phyloP scores from a whole-genome alignment of 306 rosid genomes.

The Vigna nakashimae region DNA sequence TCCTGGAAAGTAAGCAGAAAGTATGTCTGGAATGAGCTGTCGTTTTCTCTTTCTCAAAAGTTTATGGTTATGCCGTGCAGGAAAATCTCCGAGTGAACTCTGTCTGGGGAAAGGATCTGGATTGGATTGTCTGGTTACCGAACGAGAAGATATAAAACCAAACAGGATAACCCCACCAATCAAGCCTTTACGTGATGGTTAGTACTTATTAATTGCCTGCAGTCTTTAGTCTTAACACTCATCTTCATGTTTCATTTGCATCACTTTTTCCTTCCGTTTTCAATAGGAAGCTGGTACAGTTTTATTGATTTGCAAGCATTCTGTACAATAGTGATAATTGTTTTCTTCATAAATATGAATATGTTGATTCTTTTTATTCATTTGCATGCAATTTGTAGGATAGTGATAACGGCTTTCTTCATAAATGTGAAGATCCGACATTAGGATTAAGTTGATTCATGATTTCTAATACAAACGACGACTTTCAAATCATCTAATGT shows the following conservation, averaged over 20 bases:
- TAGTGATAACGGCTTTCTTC: constrained; percentile 16
- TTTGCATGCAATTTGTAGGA: constrained; percentile 4
- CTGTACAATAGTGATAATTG: too few relatives aligned
- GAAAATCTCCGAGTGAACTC: constrained; percentile 42
- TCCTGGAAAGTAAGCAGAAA: constrained; percentile 5
- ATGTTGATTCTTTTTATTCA: background rate
- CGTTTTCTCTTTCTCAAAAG: constrained; percentile 36
- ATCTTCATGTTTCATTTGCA: constrained; percentile 26
- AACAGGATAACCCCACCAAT: constrained; percentile 42
- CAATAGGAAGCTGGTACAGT: background rate
- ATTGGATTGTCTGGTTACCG: constrained; percentile 44
- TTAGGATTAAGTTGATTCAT: constrained; percentile 19
- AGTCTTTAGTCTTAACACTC: constrained; percentile 18
- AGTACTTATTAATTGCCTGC: constrained; percentile 40
- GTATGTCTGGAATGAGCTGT: constrained; percentile 20
- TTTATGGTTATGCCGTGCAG: constrained; percentile 58
- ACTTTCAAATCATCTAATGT: constrained; percentile 8
- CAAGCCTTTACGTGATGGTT: constrained; percentile 72
- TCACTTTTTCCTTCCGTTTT: background rate
- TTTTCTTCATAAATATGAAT: too few relatives aligned
- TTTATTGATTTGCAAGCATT: too few relatives aligned
- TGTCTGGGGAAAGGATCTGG: constrained; percentile 50
- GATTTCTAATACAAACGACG: background rate
- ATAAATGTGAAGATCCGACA: background rate
- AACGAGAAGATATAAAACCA: constrained; percentile 49